Evolutionary conservation across 495 filamentous ascomycete species (phyloP), one percentile per base, ranked within the genome.

Genomic region (Zalerion maritima): DNA sequence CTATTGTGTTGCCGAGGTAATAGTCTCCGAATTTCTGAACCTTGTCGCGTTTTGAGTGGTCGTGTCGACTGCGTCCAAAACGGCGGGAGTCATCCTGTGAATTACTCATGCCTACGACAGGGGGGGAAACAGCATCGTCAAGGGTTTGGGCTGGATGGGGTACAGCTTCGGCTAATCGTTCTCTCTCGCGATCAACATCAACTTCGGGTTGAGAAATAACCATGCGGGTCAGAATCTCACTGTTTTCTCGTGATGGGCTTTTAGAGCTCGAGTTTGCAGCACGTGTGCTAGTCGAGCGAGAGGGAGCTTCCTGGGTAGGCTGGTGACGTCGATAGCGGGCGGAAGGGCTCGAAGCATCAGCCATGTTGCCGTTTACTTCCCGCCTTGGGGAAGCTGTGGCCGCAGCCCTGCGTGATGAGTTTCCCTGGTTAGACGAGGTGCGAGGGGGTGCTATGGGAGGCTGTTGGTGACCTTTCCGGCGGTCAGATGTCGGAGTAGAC

Each of bases 21-120:
- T 94, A 99, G 15, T 92, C 81, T 21, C 89, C 91, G 48, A 96
- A 96, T 9, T 75, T 80, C 13, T 75, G 84, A 35, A 84, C 81
- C 57, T 91, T 96, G 26, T 70, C 62, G 10, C 40, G 35, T 20
- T 49, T 47, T 0, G 59, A 58, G 54, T 86, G 78, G 42, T 92
- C 83, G 40, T 92, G 82, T 18, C 84, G 70, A 41, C 78, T 85
- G 31, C 76, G 68, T 26, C 64, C 62, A 10, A 65, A 67, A 14
- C 67, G 66, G 14, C 73, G 69, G 22, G 52, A 54, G 24, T 68
- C 69, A 38, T 83, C 78, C n/a, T 67, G 54, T 20, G 57, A 64
- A 25, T 72, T 62, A 31, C 50, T 57, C 11, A 32, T 32, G 5
- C 62, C 59, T 6, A 66, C 60, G 14, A 70, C 50, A 13, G 75